phyloP scores from a whole-genome alignment of 441 rosid genomes.

The Francoa sonchifolia region DNA sequence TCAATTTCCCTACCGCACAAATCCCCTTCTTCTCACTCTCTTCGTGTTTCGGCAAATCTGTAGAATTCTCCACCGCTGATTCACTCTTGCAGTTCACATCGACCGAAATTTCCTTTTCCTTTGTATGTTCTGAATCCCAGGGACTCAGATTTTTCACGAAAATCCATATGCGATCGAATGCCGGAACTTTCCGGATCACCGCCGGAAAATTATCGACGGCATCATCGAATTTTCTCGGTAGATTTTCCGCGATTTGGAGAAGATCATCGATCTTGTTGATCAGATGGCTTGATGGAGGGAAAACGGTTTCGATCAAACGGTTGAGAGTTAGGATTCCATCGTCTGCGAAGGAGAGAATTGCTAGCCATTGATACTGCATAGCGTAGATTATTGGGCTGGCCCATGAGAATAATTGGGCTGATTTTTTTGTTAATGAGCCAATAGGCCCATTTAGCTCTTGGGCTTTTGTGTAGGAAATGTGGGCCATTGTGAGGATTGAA shows the following conservation, averaged over 20 bases:
- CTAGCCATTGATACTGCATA: constrained; percentile 22
- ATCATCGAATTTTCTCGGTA: constrained; percentile 37
- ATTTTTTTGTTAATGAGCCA: constrained; percentile 14
- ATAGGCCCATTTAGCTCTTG: constrained; percentile 23
- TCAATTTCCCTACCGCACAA: too few relatives aligned
- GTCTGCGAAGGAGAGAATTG: constrained; percentile 29
- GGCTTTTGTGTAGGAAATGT: constrained; percentile 21
- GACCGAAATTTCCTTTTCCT: constrained; percentile 32
- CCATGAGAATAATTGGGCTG: constrained; percentile 10
- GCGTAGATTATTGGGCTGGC: constrained; percentile 18
- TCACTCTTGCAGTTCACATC: constrained; percentile 20
- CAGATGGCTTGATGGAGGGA: constrained; percentile 32
- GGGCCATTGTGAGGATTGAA: constrained; percentile 23
- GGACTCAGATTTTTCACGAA: constrained; percentile 12
- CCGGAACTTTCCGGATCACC: constrained; percentile 18
- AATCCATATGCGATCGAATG: constrained; percentile 24
- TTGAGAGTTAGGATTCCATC: constrained; percentile 32
- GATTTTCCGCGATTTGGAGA: constrained; percentile 21
- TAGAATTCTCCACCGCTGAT: background rate
- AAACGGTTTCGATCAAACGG: constrained; percentile 22
- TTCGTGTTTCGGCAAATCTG: background rate
- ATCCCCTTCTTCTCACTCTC: background rate
- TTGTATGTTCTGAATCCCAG: constrained; percentile 19
- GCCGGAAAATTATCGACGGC: constrained; percentile 21
- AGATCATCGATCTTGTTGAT: constrained; percentile 34